Percentiles rank a stretch among this genome's conserved stretches.
Evolutionary conservation across 345 rosid species (phyloP).

Genomic region (Lepidium didymum): DNA sequence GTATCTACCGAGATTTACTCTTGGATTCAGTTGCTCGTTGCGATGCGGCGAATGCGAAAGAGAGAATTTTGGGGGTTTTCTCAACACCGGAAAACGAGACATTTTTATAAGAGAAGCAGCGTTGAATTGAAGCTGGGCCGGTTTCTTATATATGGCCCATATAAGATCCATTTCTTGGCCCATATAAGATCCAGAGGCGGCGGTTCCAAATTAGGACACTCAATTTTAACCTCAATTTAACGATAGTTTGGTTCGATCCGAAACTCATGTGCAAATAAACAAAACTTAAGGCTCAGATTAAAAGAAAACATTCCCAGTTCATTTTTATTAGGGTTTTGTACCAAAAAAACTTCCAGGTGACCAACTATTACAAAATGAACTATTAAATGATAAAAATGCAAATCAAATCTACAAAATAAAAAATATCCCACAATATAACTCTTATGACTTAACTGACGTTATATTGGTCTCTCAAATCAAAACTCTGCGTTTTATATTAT

Average conservation of each 20-base stretch:
- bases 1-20: not conserved
- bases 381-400: too few species aligned
- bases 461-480: too few species aligned
- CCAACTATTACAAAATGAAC: too few species aligned
- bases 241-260: not conserved
- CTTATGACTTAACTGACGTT: too few species aligned
- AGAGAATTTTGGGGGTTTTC: constrained; percentile 7
- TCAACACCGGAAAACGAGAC: not conserved
- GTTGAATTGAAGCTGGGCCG: constrained; percentile 19
- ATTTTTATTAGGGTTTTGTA: too few species aligned
- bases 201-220: not conserved
- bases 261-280: constrained; percentile 18
- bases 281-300: not conserved
- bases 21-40: not conserved
- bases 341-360: too few species aligned
- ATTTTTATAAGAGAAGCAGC: not conserved
- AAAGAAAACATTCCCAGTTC: constrained; percentile 12
- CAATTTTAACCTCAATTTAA: constrained; percentile 12
- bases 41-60: constrained; percentile 23
- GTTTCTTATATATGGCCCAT: not conserved
- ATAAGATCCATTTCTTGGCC: not conserved
- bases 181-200: not conserved
- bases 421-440: too few species aligned
- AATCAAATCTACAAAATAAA: too few species aligned
- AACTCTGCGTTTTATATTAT: too few species aligned